Evolutionary conservation across 768 basidiomycete genomes (phyloP), one percentile per base, ranked within the genome.

Genomic region (Leucosporidium scottii): DNA sequence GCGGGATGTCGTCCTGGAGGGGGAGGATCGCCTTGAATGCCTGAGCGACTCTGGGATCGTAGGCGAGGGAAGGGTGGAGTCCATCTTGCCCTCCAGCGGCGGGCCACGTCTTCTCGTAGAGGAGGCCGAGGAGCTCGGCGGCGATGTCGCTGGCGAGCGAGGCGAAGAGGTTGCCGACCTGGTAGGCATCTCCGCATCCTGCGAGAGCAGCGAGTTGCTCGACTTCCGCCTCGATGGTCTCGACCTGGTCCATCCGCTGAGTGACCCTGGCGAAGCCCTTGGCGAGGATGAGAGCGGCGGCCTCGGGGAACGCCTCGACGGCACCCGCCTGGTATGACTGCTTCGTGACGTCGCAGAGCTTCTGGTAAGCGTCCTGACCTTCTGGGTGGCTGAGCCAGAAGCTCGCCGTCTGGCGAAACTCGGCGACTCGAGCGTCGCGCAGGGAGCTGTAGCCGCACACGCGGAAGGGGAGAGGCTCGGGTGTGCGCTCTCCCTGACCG

Each of bases 401-500:
- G 0, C 89, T 86, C 0, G 87, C 86, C 65, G 89, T 87, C 12
- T 82, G 79, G 25, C 78, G 81, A 70, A 94, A 87, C 1, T 86
- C 84, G 4, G 85, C 83, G 68, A 84, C 80, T 0, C 88, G 88
- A 67, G 84, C 87, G 63, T 86, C 84, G 66, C 82, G 84, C 62
- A 84, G 83, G 73, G 86, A 85, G 21, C 78, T 73, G 76, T 87
- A 96, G 0, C 94, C 94, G 30, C 94, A 82, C 6, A 93, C 79
- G 59, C 82, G 82, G 36, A 86, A 85, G 4, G 90, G 87, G 12
- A 94, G 81, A 31, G 49, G 65, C 30, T 63, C 61, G 3, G 48
- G 62, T 64, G 59, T 44, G 49, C 9, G 20, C 49, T 34, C n/a
- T 53, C 51, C n/a, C 51, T 53, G n/a, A 15, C 51, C 51, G 51